A percentile compares a stretch with the other conserved stretches of the same genome.
Conservation (phyloP, 179 eudicot genomes). For the Spergularia azorica region DNA sequence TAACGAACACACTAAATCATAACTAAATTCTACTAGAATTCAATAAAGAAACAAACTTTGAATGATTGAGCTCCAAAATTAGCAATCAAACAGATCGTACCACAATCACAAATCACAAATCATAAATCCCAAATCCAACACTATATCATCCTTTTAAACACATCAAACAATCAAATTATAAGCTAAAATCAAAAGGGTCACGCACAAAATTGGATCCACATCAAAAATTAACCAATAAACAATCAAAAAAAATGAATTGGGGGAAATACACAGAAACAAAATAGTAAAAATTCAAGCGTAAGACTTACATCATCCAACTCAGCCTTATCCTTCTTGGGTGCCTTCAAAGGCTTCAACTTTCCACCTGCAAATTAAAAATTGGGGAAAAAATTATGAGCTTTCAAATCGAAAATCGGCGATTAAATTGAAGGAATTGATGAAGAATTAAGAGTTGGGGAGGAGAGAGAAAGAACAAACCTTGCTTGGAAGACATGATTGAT, state of each 20-base stretch:
- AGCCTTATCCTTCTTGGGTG: conserved; percentile 71
- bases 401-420: background rate
- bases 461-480: conserved; percentile 38
- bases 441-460: background rate
- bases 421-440: background rate
- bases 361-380: conserved; percentile 51
- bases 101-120: too few species aligned
- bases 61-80: background rate
- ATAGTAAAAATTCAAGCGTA: background rate
- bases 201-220: background rate
- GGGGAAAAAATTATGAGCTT: conserved; percentile 3
- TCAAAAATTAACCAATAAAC: background rate
- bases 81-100: background rate
- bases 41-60: background rate
- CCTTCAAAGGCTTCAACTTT: conserved; percentile 94
- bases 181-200: too few species aligned
- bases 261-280: background rate
- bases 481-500: conserved; percentile 56
- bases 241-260: conserved; percentile 6
- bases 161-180: too few species aligned
- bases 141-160: background rate
- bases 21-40: too few species aligned
- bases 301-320: conserved; percentile 78
- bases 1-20: background rate
- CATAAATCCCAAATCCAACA: background rate